Base-by-base conservation (phyloP, 1,284 basidiomycete species). In the Naganishia sp. region DNA sequence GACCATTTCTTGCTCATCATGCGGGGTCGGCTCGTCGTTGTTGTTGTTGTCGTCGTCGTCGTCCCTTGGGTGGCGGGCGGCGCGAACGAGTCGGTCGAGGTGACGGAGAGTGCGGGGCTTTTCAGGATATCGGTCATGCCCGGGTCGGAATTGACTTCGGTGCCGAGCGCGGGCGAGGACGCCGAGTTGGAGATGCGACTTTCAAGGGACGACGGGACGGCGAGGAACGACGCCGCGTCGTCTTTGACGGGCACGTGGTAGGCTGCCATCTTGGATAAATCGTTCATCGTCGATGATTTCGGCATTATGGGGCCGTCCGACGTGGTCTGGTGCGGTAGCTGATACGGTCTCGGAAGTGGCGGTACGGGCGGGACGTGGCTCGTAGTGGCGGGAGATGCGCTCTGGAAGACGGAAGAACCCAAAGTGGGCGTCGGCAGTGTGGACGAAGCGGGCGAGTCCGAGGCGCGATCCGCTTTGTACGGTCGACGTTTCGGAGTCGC, bases 321-420 rank as follows among this genome's bases (percentile, higher is more conserved):
- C 17, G 46, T 45, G 45, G 45, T 61, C 25, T 61, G 23, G 3
- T 58, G 25, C 9, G 21, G 23, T 5, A 21, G 88, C 69, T 87
- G 86, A 79, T 88, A 94, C 71, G 93, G 91, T 80, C 96, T 97
- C 43, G 95, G 95, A 23, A 99, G 81, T 50, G 96, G 95, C 41
- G 95, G 95, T 1, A 99, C 96, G 25, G 95, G 95, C 1, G 96
- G 95, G 6, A 97, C 93, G 67, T 39, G 28, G 21, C 13, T 17
- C 47, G 1, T 54, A 31, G 9, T 39, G 35, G 17, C 35, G 18
- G 21, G 10, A 5, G 52, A 54, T 2, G 35, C 35, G 35, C 13
- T 11, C 35, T 42, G 52, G 18, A 54, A 23, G 3, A 39, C 52
- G 52, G 23, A 42, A 21, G 52, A 39, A 10, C n/a, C 23, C 31